Base-by-base conservation (phyloP, 352 stramenopile species). In the Globisporangium yorkense region DNA sequence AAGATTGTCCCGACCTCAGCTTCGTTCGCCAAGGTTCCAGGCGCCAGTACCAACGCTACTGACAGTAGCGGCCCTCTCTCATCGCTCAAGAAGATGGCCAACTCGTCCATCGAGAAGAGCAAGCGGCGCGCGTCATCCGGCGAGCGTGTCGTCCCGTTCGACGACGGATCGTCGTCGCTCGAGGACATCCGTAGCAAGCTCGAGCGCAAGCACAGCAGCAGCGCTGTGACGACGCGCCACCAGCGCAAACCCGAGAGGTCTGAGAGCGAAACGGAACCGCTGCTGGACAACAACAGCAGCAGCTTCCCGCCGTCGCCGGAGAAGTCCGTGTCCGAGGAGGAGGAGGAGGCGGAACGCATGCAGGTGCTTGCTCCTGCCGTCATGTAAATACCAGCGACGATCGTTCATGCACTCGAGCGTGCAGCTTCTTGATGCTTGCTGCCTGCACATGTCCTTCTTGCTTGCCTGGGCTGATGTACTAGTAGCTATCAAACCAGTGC, bases 111-210 rank as follows among this genome's bases (percentile, higher is more conserved):
- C 9, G 74, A 77, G 31, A 82, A 76, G 57, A 68, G 20, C 24
- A 61, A 68, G 48, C 47, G 56, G 3, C 63, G 61, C n/a, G 45
- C 61, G 31, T 45, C 35, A 1, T 54, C 66, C 5, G 50, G 56
- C 7, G 68, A 73, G 49, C 57, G 57, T 2, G 52, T 75, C n/a
- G 56, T 72, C 35, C 69, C 75, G 12, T 87, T 90, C 29, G 77
- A 87, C 51, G 66, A 47, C 8, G 27, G 57, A 35, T 62, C 69
- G 9, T 83, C 77, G 4, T 84, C 77, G 5, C 72, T 88, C 21
- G 76, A 68, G 21, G 77, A 86, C 61, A 86, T 88, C 56, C 78
- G 76, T 37, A 69, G 63, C 5, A 71, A 82, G 56, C 59, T 90
- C 33, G 66, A 75, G 44, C 75, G 64, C 10, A 88, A 86, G 59